Evolutionary conservation across 371 early-diverging fungal species (phyloP).

Genomic region (Mucor mucedo): DNA sequence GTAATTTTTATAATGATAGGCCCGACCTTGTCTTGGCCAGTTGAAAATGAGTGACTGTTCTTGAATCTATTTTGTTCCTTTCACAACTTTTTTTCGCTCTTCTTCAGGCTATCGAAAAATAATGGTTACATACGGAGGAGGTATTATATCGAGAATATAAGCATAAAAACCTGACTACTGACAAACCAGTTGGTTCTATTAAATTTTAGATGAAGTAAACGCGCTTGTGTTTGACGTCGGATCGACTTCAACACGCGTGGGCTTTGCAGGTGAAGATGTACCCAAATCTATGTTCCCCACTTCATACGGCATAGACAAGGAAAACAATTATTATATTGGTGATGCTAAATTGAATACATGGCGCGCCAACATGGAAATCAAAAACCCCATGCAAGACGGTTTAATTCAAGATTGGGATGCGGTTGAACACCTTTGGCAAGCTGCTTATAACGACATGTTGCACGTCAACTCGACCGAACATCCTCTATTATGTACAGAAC

Average conservation of each 20-base stretch:
- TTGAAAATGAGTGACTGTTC: neutral
- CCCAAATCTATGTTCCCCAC: conserved; percentile 89
- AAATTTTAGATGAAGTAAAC: conserved; percentile 84
- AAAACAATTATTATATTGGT: conserved; percentile 72
- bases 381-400: conserved; percentile 74
- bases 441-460: conserved; percentile 73
- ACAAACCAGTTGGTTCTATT: neutral
- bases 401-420: conserved; percentile 91
- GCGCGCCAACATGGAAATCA: conserved; percentile 82
- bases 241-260: conserved; percentile 84
- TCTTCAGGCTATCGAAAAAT: conserved; percentile 7
- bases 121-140: conserved; percentile 84
- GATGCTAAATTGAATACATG: conserved; percentile 79
- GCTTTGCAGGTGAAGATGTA: conserved; percentile 95
- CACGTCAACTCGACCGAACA: conserved; percentile 79
- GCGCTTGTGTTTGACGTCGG: conserved; percentile 94
- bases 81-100: conserved; percentile 3
- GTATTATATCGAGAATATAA: conserved; percentile 31
- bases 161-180: neutral
- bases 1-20: no score
- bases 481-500: conserved; percentile 88
- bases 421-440: conserved; percentile 87
- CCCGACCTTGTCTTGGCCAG: no score
- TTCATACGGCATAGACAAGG: conserved; percentile 42
- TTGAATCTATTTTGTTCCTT: neutral